A percentile compares a stretch with the other conserved stretches of the same genome.
phyloP scores from a whole-genome alignment of 495 filamentous ascomycete genomes.

The Terfezia boudieri region DNA sequence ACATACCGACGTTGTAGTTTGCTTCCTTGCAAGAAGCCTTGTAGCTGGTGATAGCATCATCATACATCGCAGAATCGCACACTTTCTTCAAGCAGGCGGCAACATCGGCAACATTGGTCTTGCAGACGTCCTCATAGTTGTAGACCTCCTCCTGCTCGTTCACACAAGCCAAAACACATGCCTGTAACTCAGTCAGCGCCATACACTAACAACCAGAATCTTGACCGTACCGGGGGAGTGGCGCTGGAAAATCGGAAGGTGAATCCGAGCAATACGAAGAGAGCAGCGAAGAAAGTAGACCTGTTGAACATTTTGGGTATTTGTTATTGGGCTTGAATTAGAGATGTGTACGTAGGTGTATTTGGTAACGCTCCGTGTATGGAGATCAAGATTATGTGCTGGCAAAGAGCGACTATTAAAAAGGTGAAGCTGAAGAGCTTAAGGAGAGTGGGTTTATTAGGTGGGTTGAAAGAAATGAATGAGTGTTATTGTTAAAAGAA shows the following conservation, averaged over 20 bases:
- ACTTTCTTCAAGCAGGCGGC: neutral
- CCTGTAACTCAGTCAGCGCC: conserved; percentile 5
- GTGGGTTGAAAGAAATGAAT: neutral
- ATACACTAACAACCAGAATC: too few relatives aligned
- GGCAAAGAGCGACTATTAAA: too few relatives aligned
- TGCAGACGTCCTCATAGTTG: conserved; percentile 1
- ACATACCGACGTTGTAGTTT: neutral
- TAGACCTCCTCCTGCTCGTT: neutral
- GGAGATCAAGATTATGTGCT: too few relatives aligned
- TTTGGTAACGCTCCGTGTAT: too few relatives aligned
- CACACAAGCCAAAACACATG: conserved; percentile 9
- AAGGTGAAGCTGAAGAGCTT: too few relatives aligned
- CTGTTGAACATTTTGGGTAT: neutral
- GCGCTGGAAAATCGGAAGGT: neutral
- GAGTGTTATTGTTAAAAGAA: neutral
- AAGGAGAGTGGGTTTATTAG: neutral
- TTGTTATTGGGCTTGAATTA: neutral
- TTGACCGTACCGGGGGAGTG: neutral
- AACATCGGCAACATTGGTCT: neutral
- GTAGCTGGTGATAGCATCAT: neutral
- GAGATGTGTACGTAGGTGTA: too few relatives aligned
- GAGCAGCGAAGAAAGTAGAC: neutral
- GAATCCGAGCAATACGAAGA: neutral
- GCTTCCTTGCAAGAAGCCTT: neutral
- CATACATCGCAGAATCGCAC: neutral